phyloP scores from a whole-genome alignment of 768 basidiomycete genomes.

The Amanita jacksonii region DNA sequence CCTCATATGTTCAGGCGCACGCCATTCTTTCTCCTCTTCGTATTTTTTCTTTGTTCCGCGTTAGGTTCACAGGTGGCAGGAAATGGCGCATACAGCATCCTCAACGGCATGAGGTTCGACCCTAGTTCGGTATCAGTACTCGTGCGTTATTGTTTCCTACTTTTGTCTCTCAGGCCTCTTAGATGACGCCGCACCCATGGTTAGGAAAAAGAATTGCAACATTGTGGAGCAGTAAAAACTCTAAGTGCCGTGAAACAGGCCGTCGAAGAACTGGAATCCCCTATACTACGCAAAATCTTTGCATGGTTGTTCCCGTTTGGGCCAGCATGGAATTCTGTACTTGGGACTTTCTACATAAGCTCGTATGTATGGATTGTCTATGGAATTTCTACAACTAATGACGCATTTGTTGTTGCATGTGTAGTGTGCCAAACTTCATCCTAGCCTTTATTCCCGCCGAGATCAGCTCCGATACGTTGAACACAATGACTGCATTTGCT shows the following conservation, averaged over 20 bases:
- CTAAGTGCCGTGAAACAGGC: constrained; percentile 52
- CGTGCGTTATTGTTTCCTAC: constrained; percentile 13
- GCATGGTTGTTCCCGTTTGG: constrained; percentile 81
- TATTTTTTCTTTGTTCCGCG: constrained; percentile 29
- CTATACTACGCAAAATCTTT: constrained; percentile 74
- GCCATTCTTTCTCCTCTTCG: constrained; percentile 24
- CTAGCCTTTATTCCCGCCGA: constrained; percentile 89
- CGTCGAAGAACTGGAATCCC: constrained; percentile 56
- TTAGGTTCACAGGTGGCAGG: not conserved
- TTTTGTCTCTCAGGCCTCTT: constrained; percentile 1
- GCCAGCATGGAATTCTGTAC: constrained; percentile 81
- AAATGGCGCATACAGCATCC: not conserved
- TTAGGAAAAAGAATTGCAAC: constrained; percentile 32
- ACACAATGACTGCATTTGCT: constrained; percentile 92
- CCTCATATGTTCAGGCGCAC: constrained; percentile 20
- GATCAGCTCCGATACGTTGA: constrained; percentile 76
- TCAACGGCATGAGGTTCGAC: not conserved
- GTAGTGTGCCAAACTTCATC: constrained; percentile 87
- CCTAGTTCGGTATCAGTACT: constrained; percentile 15
- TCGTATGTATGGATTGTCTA: no score
- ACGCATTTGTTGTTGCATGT: no score
- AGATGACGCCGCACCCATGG: not conserved
- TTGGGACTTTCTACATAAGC: constrained; percentile 94
- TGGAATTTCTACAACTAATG: no score
- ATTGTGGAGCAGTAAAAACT: constrained; percentile 30